Evolutionary conservation across 129 eudicot genomes (phyloP).

Genomic region (Helianthus tuberosus): DNA sequence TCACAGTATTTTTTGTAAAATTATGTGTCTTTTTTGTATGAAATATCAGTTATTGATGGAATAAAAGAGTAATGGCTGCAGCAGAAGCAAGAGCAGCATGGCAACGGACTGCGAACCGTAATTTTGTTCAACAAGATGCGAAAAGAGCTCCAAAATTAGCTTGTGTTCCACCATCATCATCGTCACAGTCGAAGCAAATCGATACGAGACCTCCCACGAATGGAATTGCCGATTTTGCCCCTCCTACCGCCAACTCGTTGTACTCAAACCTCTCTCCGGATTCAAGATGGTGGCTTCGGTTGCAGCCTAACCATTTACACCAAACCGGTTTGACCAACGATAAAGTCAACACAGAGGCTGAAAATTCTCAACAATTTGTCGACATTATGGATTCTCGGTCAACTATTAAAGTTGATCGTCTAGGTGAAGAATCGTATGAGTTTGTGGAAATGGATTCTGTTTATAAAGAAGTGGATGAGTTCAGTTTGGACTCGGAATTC

Average conservation of each 20-base stretch:
- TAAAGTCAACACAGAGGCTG: slow-evolving; percentile 39
- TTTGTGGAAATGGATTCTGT: slow-evolving; percentile 47
- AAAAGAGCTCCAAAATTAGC: slow-evolving; percentile 97
- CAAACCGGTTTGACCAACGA: slow-evolving; percentile 46
- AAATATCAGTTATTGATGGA: slow-evolving; percentile 10
- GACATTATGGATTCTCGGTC: slow-evolving; percentile 50
- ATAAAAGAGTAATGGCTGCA: slow-evolving; percentile 76
- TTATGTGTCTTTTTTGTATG: slow-evolving; percentile 1
- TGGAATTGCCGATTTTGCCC: slow-evolving; percentile 43
- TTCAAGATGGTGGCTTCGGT: slow-evolving; percentile 88
- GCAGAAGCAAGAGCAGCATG: slow-evolving; percentile 98
- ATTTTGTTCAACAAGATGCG: slow-evolving; percentile 96
- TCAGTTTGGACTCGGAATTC: slow-evolving; percentile 47
- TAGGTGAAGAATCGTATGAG: slow-evolving; percentile 53
- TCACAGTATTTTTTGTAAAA: neutral
- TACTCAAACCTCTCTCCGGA: slow-evolving; percentile 61
- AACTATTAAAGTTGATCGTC: slow-evolving; percentile 30
- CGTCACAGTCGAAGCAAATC: slow-evolving; percentile 47
- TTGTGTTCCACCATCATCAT: slow-evolving; percentile 66
- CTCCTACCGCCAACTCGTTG: slow-evolving; percentile 44
- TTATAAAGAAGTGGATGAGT: slow-evolving; percentile 47
- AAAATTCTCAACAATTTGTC: slow-evolving; percentile 34
- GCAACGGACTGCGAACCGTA: slow-evolving; percentile 95
- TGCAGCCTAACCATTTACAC: slow-evolving; percentile 59
- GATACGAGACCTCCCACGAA: slow-evolving; percentile 52